Evolutionary conservation across 805 yeast genomes (phyloP).

Genomic region (Starmerella floricola): DNA sequence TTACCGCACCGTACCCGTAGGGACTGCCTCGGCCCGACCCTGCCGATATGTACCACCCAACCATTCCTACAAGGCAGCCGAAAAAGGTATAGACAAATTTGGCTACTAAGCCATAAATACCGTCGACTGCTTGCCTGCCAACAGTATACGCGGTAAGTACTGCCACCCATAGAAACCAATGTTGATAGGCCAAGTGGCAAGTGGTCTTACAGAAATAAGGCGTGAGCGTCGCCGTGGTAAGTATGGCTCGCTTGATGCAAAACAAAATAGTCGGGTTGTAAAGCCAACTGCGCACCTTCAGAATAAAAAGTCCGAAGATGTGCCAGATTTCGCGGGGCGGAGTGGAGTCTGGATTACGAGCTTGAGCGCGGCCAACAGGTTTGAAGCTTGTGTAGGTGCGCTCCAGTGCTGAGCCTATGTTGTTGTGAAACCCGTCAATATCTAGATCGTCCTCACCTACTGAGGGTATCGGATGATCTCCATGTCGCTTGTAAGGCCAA

Average conservation of each 20-base stretch:
- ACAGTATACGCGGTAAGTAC: slow-evolving; percentile 27
- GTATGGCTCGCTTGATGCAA: slow-evolving; percentile 22
- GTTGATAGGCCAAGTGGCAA: slow-evolving; percentile 18
- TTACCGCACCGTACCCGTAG: slow-evolving; percentile 27
- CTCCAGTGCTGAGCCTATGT: slow-evolving; percentile 5
- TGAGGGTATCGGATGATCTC: background rate
- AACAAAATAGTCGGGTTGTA: slow-evolving; percentile 20
- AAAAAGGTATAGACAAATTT: slow-evolving; percentile 25
- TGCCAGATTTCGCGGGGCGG: slow-evolving; percentile 26
- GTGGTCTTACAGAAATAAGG: slow-evolving; percentile 25
- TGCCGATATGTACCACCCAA: slow-evolving; percentile 29
- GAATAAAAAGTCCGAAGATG: slow-evolving; percentile 16
- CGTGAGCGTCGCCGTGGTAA: slow-evolving; percentile 20
- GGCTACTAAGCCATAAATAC: slow-evolving; percentile 24
- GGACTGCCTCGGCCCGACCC: slow-evolving; percentile 29
- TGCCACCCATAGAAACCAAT: slow-evolving; percentile 27
- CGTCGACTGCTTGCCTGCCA: slow-evolving; percentile 28
- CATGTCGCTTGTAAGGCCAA: slow-evolving; percentile 7
- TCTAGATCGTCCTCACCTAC: slow-evolving; percentile 9
- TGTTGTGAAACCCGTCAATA: slow-evolving; percentile 10
- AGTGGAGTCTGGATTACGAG: slow-evolving; percentile 26
- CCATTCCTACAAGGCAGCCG: slow-evolving; percentile 28
- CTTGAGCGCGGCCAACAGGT: slow-evolving; percentile 16
- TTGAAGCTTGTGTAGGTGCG: slow-evolving; percentile 12
- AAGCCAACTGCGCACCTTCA: background rate